Conservation (phyloP, 164 flowering plant genomes). For the Vitis cinerea region DNA sequence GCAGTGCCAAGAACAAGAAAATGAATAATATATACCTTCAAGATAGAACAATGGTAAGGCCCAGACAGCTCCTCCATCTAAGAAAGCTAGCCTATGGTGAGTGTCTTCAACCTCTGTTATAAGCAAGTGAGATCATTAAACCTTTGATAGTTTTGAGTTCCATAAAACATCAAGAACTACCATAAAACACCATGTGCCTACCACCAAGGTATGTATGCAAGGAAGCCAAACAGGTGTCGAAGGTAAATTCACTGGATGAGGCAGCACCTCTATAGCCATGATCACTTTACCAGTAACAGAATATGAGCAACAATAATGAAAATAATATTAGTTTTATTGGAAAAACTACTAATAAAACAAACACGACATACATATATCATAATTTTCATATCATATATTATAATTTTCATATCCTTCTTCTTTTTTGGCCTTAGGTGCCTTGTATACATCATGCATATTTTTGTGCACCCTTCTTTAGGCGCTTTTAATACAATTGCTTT, state of each 20-base stretch:
- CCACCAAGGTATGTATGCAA: conserved; percentile 96
- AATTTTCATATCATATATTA: not conserved
- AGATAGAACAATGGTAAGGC: conserved; percentile 76
- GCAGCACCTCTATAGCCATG: conserved; percentile 39
- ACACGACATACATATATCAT: not conserved
- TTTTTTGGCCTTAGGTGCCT: not conserved
- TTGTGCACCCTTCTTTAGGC: no score
- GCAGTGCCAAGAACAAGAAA: no score
- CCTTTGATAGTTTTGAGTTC: not conserved
- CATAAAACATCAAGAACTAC: not conserved
- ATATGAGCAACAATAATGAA: conserved; percentile 4
- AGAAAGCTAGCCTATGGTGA: conserved; percentile 56
- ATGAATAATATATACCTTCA: conserved; percentile 45
- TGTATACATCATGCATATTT: no score
- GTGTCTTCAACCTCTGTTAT: conserved; percentile 87
- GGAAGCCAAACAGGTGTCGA: conserved; percentile 69
- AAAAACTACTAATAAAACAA: not conserved
- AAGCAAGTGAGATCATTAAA: conserved; percentile 18
- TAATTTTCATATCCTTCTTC: not conserved
- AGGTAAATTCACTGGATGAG: conserved; percentile 43
- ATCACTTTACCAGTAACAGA: conserved; percentile 22
- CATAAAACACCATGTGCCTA: conserved; percentile 22
- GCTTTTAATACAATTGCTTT: no score
- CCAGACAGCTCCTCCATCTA: conserved; percentile 77
- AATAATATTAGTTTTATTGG: not conserved